phyloP scores from a whole-genome alignment of 176 grass and related monocot genomes.

The Aegilops longissima region DNA sequence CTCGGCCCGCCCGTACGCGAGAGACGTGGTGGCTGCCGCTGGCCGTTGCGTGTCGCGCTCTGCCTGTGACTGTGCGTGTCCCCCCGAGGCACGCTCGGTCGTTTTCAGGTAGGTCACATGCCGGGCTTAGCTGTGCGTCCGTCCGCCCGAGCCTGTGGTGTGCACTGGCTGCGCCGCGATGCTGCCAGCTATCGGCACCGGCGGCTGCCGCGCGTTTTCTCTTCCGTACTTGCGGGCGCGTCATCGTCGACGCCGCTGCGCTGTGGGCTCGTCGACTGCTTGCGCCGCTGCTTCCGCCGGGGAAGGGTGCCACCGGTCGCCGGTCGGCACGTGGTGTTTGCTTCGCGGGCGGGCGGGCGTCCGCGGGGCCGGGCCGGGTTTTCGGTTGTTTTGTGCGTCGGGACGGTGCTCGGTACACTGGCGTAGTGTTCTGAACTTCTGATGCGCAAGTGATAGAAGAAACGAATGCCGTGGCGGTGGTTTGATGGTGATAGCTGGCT shows the following conservation, averaged over 20 bases:
- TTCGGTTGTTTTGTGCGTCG: background rate
- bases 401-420: background rate
- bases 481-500: background rate
- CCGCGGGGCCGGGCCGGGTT: background rate
- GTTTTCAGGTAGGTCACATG: slow-evolving; percentile 38
- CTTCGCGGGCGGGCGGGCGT: background rate
- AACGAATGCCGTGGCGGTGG: background rate
- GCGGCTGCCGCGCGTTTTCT: background rate
- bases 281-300: background rate
- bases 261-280: no score
- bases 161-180: background rate
- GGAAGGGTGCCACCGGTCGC: no score
- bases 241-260: background rate
- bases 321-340: no score
- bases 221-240: no score
- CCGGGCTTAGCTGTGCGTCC: slow-evolving; percentile 6
- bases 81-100: slow-evolving; percentile 13
- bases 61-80: background rate
- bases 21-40: background rate
- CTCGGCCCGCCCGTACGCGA: background rate
- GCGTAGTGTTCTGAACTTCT: background rate
- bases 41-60: slow-evolving; percentile 37
- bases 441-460: background rate
- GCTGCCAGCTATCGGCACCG: background rate
- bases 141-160: background rate